A percentile compares a stretch with the other conserved stretches of the same genome.
phyloP scores from a whole-genome alignment of 2,329 filamentous ascomycete species.

The Scopulariopsis brevicaulis region DNA sequence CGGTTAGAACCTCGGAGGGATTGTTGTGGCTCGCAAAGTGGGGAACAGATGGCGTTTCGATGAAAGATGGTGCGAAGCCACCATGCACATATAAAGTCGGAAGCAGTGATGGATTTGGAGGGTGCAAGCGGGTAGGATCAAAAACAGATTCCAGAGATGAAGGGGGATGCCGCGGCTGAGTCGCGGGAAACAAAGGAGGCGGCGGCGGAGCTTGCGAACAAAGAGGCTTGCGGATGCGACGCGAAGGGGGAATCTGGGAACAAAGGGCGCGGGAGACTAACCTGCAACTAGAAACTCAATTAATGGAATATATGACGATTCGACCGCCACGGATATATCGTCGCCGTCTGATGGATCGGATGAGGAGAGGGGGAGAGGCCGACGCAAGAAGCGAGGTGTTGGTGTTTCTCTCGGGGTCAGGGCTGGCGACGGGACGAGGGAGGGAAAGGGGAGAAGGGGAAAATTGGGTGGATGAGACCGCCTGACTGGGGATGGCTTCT shows the following conservation, averaged over 20 bases:
- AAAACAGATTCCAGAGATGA: not conserved
- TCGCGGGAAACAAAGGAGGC: not conserved
- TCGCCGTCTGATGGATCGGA: slow-evolving; percentile 2
- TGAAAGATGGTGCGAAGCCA: not conserved
- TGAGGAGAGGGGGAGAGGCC: not conserved
- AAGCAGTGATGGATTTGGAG: not conserved
- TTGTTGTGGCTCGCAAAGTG: not conserved
- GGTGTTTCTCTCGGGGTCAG: slow-evolving; percentile 5
- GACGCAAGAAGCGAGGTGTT: slow-evolving; percentile 1
- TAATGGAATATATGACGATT: not conserved
- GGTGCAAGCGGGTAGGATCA: not conserved
- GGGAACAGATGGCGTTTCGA: not conserved
- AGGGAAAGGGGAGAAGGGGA: slow-evolving; percentile 1
- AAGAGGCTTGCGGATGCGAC: not conserved
- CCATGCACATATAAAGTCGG: not conserved
- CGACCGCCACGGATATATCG: not conserved
- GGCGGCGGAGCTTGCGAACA: not conserved
- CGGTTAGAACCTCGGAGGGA: not conserved
- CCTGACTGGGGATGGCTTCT: not conserved
- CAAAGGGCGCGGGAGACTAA: not conserved
- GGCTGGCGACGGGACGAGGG: not conserved
- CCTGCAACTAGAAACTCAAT: slow-evolving; percentile 1
- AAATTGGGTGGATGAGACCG: not conserved
- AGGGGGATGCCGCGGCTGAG: not conserved
- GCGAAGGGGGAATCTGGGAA: not conserved